Evolutionary conservation across 2,329 filamentous ascomycete genomes (phyloP).

Genomic region (Verticillium nubilum): DNA sequence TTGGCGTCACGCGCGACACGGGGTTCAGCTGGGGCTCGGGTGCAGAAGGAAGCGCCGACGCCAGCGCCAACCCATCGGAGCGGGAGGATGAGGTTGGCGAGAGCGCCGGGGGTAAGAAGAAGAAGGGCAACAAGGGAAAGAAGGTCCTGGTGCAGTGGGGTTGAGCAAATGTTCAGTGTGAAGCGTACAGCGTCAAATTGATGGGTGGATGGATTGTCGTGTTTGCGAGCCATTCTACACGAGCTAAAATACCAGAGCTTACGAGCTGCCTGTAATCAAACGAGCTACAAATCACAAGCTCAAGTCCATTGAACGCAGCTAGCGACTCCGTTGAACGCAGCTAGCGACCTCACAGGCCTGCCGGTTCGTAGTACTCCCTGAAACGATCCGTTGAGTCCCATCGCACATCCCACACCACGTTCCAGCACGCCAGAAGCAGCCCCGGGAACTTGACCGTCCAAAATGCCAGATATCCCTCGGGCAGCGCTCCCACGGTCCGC

Average conservation of each 20-base stretch:
- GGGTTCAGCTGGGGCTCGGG: slow-evolving; percentile 47
- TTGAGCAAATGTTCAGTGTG: slow-evolving; percentile 16
- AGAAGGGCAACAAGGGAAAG: slow-evolving; percentile 54
- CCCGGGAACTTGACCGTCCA: slow-evolving; percentile 78
- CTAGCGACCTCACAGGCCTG: slow-evolving; percentile 22
- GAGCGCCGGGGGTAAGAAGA: slow-evolving; percentile 37
- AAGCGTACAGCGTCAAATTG: not conserved
- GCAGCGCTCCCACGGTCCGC: slow-evolving; percentile 62
- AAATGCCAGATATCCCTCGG: slow-evolving; percentile 77
- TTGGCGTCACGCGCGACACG: slow-evolving; percentile 36
- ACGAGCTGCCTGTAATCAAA: not conserved
- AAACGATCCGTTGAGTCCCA: slow-evolving; percentile 63
- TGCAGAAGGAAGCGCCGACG: slow-evolving; percentile 17
- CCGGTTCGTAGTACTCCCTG: slow-evolving; percentile 61
- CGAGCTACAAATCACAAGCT: not conserved
- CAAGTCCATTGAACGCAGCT: too few species aligned
- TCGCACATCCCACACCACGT: slow-evolving; percentile 61
- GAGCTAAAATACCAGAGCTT: not conserved
- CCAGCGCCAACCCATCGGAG: slow-evolving; percentile 16
- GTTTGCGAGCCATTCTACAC: not conserved
- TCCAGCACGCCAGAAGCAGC: slow-evolving; percentile 73
- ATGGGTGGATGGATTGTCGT: not conserved
- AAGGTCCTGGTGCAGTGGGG: slow-evolving; percentile 59
- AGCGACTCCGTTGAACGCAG: too few species aligned
- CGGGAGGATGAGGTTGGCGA: slow-evolving; percentile 18